Evolutionary conservation across 2,329 filamentous ascomycete genomes (phyloP).

Genomic region (Diaporthe batatas): DNA sequence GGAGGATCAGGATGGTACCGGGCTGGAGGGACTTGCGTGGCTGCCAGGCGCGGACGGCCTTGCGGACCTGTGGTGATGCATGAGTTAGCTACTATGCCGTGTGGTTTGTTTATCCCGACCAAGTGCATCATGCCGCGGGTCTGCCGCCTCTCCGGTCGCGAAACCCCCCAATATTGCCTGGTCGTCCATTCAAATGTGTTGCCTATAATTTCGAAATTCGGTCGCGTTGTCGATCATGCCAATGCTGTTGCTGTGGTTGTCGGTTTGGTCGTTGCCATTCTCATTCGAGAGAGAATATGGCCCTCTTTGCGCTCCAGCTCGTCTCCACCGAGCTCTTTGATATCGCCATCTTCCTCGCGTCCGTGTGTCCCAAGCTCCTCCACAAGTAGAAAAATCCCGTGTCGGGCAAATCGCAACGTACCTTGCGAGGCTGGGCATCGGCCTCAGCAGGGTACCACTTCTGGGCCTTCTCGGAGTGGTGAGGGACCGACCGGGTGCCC

Average conservation of each 20-base stretch:
- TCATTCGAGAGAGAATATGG: not conserved
- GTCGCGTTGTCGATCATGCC: not conserved
- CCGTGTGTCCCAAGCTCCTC: constrained; percentile 35
- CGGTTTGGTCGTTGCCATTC: not conserved
- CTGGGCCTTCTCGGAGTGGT: constrained; percentile 90
- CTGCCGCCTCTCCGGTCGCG: constrained; percentile 11
- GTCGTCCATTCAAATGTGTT: not conserved
- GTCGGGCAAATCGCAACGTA: constrained; percentile 69
- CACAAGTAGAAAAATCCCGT: constrained; percentile 39
- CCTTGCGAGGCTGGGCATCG: constrained; percentile 90
- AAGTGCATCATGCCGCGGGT: constrained; percentile 4
- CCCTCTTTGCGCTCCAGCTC: constrained; percentile 5
- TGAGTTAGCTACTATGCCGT: constrained; percentile 48
- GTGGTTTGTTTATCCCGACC: constrained; percentile 7
- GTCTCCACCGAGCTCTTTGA: constrained; percentile 12
- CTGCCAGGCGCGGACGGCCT: constrained; percentile 89
- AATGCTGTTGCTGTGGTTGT: not conserved
- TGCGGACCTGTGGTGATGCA: constrained; percentile 80
- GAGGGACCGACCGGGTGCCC: constrained; percentile 91
- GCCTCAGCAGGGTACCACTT: constrained; percentile 99
- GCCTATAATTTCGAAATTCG: not conserved
- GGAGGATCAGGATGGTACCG: constrained; percentile 97
- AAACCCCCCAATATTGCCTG: not conserved
- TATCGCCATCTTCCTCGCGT: constrained; percentile 14
- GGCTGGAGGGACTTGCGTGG: constrained; percentile 91